Evolutionary conservation across 352 stramenopile species (phyloP), one percentile per base, ranked within the genome.

Genomic region (Phytophthora sojae): DNA sequence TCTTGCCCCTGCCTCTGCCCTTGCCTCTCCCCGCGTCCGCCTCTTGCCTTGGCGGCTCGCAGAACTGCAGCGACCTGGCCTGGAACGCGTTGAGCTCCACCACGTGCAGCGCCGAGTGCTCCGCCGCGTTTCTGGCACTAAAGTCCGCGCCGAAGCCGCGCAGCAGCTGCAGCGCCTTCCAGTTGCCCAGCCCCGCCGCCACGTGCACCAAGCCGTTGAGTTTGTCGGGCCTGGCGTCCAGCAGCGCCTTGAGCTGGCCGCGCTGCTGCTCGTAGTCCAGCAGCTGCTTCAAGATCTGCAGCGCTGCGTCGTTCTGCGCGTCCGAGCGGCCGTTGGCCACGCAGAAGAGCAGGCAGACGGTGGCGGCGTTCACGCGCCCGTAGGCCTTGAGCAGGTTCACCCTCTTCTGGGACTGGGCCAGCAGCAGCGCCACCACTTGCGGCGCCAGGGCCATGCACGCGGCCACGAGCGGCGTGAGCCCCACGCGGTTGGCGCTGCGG

Each of bases 51-150:
- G 77, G 75, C 6, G 81, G 70, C 12, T 81, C 70, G 17, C 75
- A 85, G 30, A 79, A 75, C 21, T 73, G 67, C 47, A 87, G 73
- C 25, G 76, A 85, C 19, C 83, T 78, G 7, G 69, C 81, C 12
- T 86, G 69, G 62, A 91, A 90, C 19, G 82, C 69, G 52, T 92
- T 92, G 39, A 77, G 64, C 56, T 91, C 83, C 15, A 93, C 47
- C 21, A 83, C 60, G n/a, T 75, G 68, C 29, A 93, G 49, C 15
- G 61, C 55, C 30, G 80, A 78, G 37, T 86, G 67, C 7, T 82
- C 80, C 2, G 56, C 45, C 1, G 69, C 69, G 57, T 88, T 88
- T 12, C 67, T 52, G 5, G 39, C 64, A 8, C 49, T 29, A 19
- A 73, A 69, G 23, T 70, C 53, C 29, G 84, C 50, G 4, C 79